Base-by-base conservation (phyloP, 768 basidiomycete genomes). In the Podaxis mareebaensis region DNA sequence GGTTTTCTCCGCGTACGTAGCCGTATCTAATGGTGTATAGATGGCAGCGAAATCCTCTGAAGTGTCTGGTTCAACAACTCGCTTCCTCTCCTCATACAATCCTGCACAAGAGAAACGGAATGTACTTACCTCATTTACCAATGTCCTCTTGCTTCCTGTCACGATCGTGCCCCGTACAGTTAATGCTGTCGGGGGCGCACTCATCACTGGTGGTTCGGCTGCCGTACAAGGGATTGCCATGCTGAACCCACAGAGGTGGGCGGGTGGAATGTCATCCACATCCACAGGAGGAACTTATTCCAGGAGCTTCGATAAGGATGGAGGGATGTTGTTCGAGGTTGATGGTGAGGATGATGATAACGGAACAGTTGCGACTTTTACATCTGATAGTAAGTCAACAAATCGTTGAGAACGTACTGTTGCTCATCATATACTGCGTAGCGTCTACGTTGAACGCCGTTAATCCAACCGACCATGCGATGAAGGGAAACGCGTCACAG, bases 71-170 rank as follows among this genome's bases (percentile, higher is more conserved):
- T 63, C 67, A 40, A 66, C 67, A 20, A 61, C 67, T 60, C 88
- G 91, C 46, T 96, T 98, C 76, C 81, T 97, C 2, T 79, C 82
- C 20, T 90, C 95, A 1, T 84, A 90, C 58, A 96, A 98, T 69
- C 96, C 96, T 0, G 94, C 94, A 1, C 86, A 87, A 65, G 86
- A 96, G 64, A 99, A 99, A 70, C 88, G 93, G 46, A 97, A 91
- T 68, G 92, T 99, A 7, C 83, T 99, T 1, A 90, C 94, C 0
- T 92, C 94, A 0, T 99, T 99, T 74, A 92, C 92, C 2, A 89
- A 92, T 64, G 84, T 94, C 1, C 86, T 99, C 5, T 79, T 99
- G 0, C 79, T 99, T 0, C 96, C 97, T 0, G 97, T 99, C 17
- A 97, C 96, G 1, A 96, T 99, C 72, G 95, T 99, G 2, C 96